Percentiles rank a stretch among this genome's conserved stretches.
Evolutionary conservation across 2,329 filamentous ascomycete species (phyloP).

Genomic region (Lomentospora prolificans): DNA sequence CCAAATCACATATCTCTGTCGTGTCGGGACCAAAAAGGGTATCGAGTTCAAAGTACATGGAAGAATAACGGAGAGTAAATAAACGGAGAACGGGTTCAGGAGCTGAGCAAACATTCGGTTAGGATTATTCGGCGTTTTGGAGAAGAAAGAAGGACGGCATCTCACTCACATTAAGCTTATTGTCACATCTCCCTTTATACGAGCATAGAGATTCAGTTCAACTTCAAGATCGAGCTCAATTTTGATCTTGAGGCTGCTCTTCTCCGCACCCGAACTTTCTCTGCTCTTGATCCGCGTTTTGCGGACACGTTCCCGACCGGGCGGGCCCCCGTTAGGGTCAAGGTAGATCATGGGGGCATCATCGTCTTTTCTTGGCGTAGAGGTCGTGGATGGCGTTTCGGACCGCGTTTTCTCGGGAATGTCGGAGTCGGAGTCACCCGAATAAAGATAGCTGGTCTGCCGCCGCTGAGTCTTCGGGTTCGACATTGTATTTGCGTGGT

Average conservation of each 20-base stretch:
- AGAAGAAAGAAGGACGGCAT: too few species aligned
- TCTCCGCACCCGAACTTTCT: neutral
- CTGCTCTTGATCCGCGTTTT: neutral
- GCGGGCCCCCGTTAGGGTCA: neutral
- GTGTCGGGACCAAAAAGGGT: too few species aligned
- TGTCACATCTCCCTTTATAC: constrained; percentile 51
- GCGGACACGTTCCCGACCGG: neutral
- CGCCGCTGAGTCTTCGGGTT: too few species aligned
- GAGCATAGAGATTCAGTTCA: constrained; percentile 50
- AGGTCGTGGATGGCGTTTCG: neutral
- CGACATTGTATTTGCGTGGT: too few species aligned
- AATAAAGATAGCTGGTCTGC: too few species aligned
- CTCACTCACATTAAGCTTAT: constrained; percentile 45
- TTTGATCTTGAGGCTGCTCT: constrained; percentile 36
- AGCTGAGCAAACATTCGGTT: too few species aligned
- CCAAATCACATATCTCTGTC: too few species aligned
- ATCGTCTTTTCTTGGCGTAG: neutral
- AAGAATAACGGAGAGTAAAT: too few species aligned
- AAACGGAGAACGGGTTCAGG: too few species aligned
- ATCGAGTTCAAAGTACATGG: neutral
- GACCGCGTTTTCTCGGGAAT: neutral
- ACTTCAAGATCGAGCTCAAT: constrained; percentile 56
- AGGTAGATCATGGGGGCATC: neutral
- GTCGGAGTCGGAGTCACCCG: too few species aligned
- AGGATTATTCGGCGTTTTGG: too few species aligned